Evolutionary conservation across 2,329 filamentous ascomycete genomes (phyloP), one percentile per base, ranked within the genome.

Genomic region (Teratosphaeria pseudoeucalypti): DNA sequence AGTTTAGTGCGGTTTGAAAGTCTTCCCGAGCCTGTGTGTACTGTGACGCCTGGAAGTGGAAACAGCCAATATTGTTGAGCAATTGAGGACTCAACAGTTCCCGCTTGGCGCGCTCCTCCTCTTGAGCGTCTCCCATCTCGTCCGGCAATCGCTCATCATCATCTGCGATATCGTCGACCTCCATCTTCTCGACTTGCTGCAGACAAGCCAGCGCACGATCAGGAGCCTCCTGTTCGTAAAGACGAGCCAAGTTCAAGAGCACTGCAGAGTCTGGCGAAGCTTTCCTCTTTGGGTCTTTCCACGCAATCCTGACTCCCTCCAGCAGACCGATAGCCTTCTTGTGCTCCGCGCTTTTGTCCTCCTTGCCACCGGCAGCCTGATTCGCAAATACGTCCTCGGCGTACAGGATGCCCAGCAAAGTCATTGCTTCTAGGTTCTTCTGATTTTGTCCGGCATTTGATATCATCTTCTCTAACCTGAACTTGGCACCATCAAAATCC

Each of bases 41-140:
- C 70, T 90, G 91, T 67, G 95, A 91, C 2, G 85, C 82, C 71
- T 96, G 91, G 66, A 90, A 96, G 66, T 95, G 85, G 75, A 97
- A 97, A 74, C 92, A 96, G 5, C 90, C 94, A 71, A 97, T 95
- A 72, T 99, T 99, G 79, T 97, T 99, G 52, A 99, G 81, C 2
- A 97, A 80, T 70, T 96, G 91, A 3, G 94, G 94, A 1, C 92
- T 89, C 1, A 99, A 78, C 60, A 87, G 81, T 70, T 92, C 89
- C 58, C 91, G 86, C 32, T 95, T 79, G 16, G 81, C 79, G 26
- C 78, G 78, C 19, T 34, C 14, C 57, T 61, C 61, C 12, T 67
- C 68, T 1, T 59, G 65, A 29, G 82, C 68, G 26, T 72, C 59
- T 16, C 72, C 70, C 32, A 70, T 63, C 19, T 70, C 68, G 39